A percentile compares a stretch with the other conserved stretches of the same genome.
Conservation (phyloP, 225 moss, liverwort and hornwort species). For the Lunularia cruciata region DNA sequence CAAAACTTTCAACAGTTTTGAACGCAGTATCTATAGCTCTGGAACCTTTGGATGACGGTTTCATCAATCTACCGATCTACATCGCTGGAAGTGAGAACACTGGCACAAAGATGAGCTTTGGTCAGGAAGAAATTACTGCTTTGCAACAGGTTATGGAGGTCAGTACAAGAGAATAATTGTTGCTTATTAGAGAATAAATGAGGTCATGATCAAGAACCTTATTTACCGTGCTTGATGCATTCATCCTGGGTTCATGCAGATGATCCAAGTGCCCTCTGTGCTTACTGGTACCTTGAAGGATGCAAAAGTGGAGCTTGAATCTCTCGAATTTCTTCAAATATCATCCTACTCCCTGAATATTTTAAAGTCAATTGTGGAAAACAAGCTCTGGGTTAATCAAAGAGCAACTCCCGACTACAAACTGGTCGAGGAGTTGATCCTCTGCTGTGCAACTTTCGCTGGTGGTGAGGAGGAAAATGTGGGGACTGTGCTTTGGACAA, state of each 20-base stretch:
- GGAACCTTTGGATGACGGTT: slow-evolving; percentile 36
- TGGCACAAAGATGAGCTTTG: not conserved
- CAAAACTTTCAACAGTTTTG: slow-evolving; percentile 43
- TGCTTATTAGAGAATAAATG: no score
- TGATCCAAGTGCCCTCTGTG: slow-evolving; percentile 64
- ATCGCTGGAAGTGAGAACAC: not conserved
- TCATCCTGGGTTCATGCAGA: slow-evolving; percentile 37
- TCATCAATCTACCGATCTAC: slow-evolving; percentile 17
- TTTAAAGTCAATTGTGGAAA: slow-evolving; percentile 49
- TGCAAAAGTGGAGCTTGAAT: slow-evolving; percentile 45
- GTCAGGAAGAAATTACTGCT: slow-evolving; percentile 31
- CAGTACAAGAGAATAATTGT: slow-evolving; percentile 6
- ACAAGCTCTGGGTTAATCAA: slow-evolving; percentile 33
- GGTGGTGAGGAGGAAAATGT: slow-evolving; percentile 49
- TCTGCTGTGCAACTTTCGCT: slow-evolving; percentile 66
- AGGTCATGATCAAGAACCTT: no score
- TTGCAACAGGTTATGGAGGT: slow-evolving; percentile 43
- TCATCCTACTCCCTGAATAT: slow-evolving; percentile 51
- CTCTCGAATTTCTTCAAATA: slow-evolving; percentile 48
- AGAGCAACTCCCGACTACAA: slow-evolving; percentile 38
- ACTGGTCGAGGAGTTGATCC: slow-evolving; percentile 47
- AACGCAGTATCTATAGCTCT: slow-evolving; percentile 60
- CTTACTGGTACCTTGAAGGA: slow-evolving; percentile 59
- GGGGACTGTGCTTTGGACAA: slow-evolving; percentile 54
- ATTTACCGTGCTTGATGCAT: no score